Percentiles rank a stretch among this genome's conserved stretches.
These are phyloP conservation scores for Maudiozyma serrabonitensis DNA, from an alignment of 805 yeast species.

Conservation along the genomic window DNA sequence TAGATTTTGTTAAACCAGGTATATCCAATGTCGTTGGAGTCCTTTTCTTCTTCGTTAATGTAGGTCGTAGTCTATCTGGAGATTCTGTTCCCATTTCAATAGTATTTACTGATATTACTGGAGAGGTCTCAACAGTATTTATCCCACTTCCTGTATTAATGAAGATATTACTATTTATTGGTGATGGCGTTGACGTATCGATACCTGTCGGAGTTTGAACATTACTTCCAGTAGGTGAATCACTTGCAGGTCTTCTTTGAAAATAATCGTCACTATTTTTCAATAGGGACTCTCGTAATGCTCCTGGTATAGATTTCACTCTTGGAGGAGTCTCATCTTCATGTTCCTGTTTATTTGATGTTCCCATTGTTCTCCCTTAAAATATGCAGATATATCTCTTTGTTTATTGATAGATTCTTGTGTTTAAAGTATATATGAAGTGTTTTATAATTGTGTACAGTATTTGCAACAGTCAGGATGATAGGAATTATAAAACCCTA, in stretches of 20 bases:
- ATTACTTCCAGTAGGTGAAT: slow-evolving; percentile 2
- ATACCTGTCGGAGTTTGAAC: background rate
- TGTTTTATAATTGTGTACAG: too few relatives aligned
- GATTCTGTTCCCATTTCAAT: background rate
- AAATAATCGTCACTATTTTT: background rate
- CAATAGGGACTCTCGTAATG: too few relatives aligned
- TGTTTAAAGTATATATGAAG: too few relatives aligned
- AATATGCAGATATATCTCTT: too few relatives aligned
- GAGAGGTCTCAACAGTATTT: background rate
- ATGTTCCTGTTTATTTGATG: background rate
- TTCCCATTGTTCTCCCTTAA: too few relatives aligned
- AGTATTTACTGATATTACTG: background rate
- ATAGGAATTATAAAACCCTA: too few relatives aligned
- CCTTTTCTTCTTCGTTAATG: slow-evolving; percentile 25
- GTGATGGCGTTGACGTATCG: background rate
- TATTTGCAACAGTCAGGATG: too few relatives aligned
- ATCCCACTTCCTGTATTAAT: background rate
- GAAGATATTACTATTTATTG: background rate
- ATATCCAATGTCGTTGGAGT: slow-evolving; percentile 80
- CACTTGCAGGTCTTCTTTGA: slow-evolving; percentile 6
- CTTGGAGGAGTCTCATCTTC: background rate
- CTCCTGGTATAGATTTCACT: too few relatives aligned
- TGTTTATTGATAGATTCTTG: too few relatives aligned
- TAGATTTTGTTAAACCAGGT: slow-evolving; percentile 82
- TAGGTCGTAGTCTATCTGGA: background rate